Conservation (phyloP, 208 protist species). For the Trypanosoma grayi region DNA sequence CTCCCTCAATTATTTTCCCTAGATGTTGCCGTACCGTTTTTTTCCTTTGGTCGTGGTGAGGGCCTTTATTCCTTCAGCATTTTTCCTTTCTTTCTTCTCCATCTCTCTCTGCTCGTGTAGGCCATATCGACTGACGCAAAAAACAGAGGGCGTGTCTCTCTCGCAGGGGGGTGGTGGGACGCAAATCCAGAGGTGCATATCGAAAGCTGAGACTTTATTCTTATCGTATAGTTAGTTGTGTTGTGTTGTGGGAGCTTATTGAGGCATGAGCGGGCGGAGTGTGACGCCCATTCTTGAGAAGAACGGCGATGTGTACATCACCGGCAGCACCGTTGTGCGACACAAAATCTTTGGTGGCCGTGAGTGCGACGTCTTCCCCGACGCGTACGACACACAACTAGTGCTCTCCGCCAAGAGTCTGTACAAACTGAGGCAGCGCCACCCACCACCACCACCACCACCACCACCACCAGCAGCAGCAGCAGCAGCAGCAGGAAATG, state of each 20-base stretch:
- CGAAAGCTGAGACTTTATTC: too few relatives aligned
- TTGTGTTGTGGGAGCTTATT: background rate
- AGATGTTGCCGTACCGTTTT: too few relatives aligned
- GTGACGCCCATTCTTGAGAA: conserved; percentile 15
- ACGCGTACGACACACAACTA: conserved; percentile 9
- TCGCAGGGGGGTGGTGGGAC: too few relatives aligned
- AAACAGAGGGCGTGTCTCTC: too few relatives aligned
- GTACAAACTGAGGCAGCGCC: conserved; percentile 16
- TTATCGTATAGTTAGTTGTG: too few relatives aligned
- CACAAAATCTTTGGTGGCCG: conserved; percentile 2
- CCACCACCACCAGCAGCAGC: background rate
- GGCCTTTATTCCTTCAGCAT: too few relatives aligned
- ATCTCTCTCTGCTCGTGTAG: background rate
- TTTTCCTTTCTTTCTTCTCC: background rate
- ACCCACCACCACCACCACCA: background rate
- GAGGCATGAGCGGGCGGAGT: conserved; percentile 11
- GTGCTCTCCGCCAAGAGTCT: conserved; percentile 11
- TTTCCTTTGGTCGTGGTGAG: too few relatives aligned
- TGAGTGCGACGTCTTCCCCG: conserved; percentile 13
- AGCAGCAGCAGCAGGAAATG: background rate
- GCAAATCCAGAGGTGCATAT: too few relatives aligned
- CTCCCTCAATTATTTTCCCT: too few relatives aligned
- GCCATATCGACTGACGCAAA: background rate
- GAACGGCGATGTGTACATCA: conserved; percentile 22
- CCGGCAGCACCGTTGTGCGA: conserved; percentile 23